Evolutionary conservation across 73 alveolate species (phyloP).

Genomic region (Paramecium sonneborni): DNA sequence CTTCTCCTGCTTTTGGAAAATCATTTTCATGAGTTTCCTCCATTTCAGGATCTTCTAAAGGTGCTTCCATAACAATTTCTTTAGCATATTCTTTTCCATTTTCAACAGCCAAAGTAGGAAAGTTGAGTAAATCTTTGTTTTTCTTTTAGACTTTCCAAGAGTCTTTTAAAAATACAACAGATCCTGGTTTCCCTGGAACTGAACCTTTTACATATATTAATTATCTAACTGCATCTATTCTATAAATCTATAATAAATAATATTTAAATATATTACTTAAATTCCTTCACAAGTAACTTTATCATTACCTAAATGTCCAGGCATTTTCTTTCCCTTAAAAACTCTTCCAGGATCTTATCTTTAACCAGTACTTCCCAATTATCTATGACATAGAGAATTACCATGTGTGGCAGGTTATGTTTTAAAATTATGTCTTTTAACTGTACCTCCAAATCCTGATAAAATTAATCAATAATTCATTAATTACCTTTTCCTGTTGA

Average conservation of each 20-base stretch:
- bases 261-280: not conserved
- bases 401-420: constrained; percentile 84
- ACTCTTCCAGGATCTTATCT: constrained; percentile 89
- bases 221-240: constrained; percentile 80
- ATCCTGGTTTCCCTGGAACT: constrained; percentile 86
- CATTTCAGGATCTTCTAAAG: constrained; percentile 67
- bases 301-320: constrained; percentile 86
- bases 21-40: constrained; percentile 70
- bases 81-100: constrained; percentile 59
- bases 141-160: constrained; percentile 68
- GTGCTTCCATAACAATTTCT: constrained; percentile 65
- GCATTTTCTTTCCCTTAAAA: constrained; percentile 88
- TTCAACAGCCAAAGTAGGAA: constrained; percentile 73
- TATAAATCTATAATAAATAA: constrained; percentile 60
- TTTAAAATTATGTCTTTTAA: constrained; percentile 88
- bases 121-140: constrained; percentile 69
- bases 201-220: constrained; percentile 79
- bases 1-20: constrained; percentile 53
- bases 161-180: constrained; percentile 75
- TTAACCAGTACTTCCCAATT: constrained; percentile 83
- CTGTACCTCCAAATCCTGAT: constrained; percentile 73
- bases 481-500: constrained; percentile 82
- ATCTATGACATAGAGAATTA: constrained; percentile 83
- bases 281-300: constrained; percentile 56
- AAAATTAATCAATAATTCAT: not conserved